These are phyloP conservation scores for Neofusicoccum kwambonambiense DNA, from an alignment of 2,329 filamentous ascomycete species.

Conservation along the genomic window DNA sequence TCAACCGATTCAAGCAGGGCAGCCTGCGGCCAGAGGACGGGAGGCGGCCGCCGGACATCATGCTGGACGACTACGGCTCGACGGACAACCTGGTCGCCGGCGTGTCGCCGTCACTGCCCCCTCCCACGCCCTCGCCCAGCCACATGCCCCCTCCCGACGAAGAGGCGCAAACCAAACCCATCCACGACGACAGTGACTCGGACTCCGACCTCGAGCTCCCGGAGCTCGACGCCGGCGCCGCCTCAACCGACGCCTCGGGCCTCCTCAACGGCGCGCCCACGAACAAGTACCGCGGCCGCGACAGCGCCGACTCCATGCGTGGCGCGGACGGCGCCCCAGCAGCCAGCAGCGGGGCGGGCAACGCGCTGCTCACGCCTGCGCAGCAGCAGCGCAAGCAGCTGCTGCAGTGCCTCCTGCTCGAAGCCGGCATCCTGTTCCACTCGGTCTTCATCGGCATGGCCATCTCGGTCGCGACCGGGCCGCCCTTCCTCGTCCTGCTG, in stretches of 20 bases:
- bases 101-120: conserved; percentile 28
- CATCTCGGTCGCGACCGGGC: conserved; percentile 64
- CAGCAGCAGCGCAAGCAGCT: conserved; percentile 59
- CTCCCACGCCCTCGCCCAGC: conserved; percentile 21
- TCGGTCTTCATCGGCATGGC: conserved; percentile 75
- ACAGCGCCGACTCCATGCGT: background rate
- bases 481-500: conserved; percentile 64
- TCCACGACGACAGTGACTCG: conserved; percentile 28
- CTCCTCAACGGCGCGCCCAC: conserved; percentile 28
- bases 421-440: conserved; percentile 77
- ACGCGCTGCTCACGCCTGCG: conserved; percentile 14
- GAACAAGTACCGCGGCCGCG: conserved; percentile 21
- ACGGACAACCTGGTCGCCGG: conserved; percentile 35
- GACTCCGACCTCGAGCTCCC: conserved; percentile 32
- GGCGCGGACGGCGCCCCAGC: too few relatives aligned
- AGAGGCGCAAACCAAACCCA: conserved; percentile 5
- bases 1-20: conserved; percentile 29
- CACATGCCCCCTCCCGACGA: background rate
- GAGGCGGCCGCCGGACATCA: conserved; percentile 30
- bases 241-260: conserved; percentile 30
- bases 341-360: too few relatives aligned
- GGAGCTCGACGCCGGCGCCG: conserved; percentile 30
- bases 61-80: conserved; percentile 30
- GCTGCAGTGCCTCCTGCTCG: conserved; percentile 71
- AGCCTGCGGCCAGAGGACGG: conserved; percentile 13